Conservation (phyloP, 768 basidiomycete genomes). For the Mycena galopus region DNA sequence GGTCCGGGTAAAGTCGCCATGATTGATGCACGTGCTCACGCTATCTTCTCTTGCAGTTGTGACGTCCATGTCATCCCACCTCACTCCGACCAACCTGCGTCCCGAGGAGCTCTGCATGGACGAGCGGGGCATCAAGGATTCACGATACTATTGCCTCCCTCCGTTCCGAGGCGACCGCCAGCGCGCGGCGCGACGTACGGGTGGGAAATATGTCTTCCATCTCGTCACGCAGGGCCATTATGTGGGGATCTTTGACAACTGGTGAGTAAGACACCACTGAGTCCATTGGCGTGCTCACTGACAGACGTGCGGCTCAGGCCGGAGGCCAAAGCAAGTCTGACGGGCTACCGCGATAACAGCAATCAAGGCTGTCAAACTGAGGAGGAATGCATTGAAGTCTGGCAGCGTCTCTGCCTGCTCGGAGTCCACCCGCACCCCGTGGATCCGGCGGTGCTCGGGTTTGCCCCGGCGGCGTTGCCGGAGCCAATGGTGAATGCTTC, state of each 20-base stretch:
- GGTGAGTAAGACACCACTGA: background rate
- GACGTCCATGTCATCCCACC: background rate
- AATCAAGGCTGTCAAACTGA: background rate
- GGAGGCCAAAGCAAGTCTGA: background rate
- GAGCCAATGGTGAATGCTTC: background rate
- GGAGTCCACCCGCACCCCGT: conserved; percentile 17
- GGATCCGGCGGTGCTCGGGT: background rate
- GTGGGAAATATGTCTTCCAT: background rate
- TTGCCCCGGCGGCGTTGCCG: too few species aligned
- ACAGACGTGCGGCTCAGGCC: background rate
- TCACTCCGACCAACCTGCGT: background rate
- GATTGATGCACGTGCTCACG: too few species aligned
- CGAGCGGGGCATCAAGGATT: background rate
- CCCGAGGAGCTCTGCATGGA: background rate
- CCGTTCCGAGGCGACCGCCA: background rate
- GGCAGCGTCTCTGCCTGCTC: background rate
- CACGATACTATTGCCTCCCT: background rate
- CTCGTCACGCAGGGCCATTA: background rate
- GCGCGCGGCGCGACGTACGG: background rate
- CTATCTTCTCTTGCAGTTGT: too few species aligned
- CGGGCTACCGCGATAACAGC: background rate
- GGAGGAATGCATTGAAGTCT: background rate
- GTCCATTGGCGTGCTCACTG: too few species aligned
- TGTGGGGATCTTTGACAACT: background rate
- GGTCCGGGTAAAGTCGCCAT: too few species aligned